Evolutionary conservation across 495 filamentous ascomycete genomes (phyloP), one percentile per base, ranked within the genome.

Genomic region (Penicillium egyptiacum): DNA sequence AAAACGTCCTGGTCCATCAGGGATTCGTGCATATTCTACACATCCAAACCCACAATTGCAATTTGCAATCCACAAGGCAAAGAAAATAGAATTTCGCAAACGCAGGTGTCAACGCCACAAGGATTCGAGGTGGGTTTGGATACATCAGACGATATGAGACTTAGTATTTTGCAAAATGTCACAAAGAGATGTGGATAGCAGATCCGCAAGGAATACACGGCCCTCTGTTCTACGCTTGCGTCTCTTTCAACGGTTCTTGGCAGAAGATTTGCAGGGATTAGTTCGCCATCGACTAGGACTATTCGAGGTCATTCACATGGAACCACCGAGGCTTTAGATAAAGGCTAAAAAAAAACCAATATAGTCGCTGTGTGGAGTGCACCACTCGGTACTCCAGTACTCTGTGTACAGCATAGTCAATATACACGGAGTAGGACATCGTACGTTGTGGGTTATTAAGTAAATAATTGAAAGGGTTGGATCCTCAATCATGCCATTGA

Each of bases 231-330:
- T 53, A 26, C 47, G 31, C 47, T 39, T 50, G 43, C 6, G 43
- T 48, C 2, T 26, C n/a, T 47, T 20, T 33, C 41, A 62, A 62
- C 60, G 60, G 60, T 28, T 50, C 31, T 37, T 60, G 56, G 53
- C 33, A 22, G 28, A 55, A 37, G 20, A 11, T 33, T 39, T 47
- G 19, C 42, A 55, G 53, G 42, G 42, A 47, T 40, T 28, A 31
- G 17, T 33, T 50, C 14, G 20, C 35, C 22, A 23, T 44, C 17
- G 12, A 44, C 17, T 19, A 30, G 20, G 20, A 41, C 14, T 7
- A 33, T 25, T 60, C 17, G 39, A 46, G 31, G 30, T 41, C 45
- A 28, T 48, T 60, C 46, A 50, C 49, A 56, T 57, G 57, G 48
- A 16, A 46, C 49, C 56, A 49, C 33, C 17, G 53, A 60, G 49